Evolutionary conservation across 208 protist species (phyloP), one percentile per base, ranked within the genome.

Genomic region (Acanthamoeba castellanii): DNA sequence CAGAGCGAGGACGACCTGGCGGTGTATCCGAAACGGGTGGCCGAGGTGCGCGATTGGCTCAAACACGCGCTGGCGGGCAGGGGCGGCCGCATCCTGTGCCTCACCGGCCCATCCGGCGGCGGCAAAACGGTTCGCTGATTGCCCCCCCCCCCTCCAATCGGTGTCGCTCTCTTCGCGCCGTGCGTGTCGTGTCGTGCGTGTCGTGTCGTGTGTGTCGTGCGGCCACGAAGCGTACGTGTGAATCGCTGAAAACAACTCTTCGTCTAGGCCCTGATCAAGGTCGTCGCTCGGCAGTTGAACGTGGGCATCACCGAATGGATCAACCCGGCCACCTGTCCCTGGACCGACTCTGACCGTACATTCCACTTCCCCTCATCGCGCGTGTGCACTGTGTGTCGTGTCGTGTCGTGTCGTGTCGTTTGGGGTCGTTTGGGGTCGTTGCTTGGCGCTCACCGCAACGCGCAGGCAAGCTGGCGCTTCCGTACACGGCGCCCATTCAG

Each of bases 1-100:
- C 76, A 85, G 76, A 85, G 76, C 59, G 84, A 91, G 84, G 84
- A 37, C 59, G 84, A 91, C 37, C 57, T 91, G 30, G 84, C 84
- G 7, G 57, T 91, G 34, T 91, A 91, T 70, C 57, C 57, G 6
- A 64, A 64, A 27, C 25, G 59, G 2, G 84, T 91, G 25, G 32
- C 84, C 25, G 84, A 72, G 57, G 84, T 91, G 34, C 27, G 84
- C 34, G 57, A 91, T 3, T 91, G 84, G 84, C 59, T 91, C 30
- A 18, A 3, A 2, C 11, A 20, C 30, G 59, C 57, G 16, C 47
- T 91, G 18, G 25, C 50, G 9, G 55, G 34, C 25, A 70, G 32
- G 30, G 11, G 22, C 8, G 84, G 57, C 7, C 50, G 59, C 25
- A 45, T 91, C 16, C 42, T 91, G 52, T 91, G 84, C 32, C 84